Evolutionary conservation across 75 land plant genomes (phyloP).

Genomic region (Cupressus sempervirens): DNA sequence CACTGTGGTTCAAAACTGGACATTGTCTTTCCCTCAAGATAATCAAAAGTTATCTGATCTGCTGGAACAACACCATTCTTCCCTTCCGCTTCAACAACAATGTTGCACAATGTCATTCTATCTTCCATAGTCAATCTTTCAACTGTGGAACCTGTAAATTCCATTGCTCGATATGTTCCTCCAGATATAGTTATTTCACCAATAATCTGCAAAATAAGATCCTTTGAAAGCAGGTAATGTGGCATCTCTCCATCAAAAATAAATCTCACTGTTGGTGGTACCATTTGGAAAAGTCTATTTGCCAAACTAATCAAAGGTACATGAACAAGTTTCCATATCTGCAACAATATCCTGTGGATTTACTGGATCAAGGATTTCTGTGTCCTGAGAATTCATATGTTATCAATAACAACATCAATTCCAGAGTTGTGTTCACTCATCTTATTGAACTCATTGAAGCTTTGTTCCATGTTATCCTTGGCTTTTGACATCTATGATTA

Average conservation of each 20-base stretch:
- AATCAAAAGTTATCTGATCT: conserved; percentile 69
- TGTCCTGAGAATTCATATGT: no score
- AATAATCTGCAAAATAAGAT: conserved; percentile 90
- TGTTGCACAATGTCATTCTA: conserved; percentile 96
- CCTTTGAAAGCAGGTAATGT: conserved; percentile 81
- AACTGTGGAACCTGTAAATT: conserved; percentile 83
- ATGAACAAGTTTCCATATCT: no score
- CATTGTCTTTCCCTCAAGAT: conserved; percentile 76
- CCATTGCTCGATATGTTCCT: conserved; percentile 95
- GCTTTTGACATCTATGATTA: no score
- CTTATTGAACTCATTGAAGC: no score
- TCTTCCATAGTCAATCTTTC: conserved; percentile 96
- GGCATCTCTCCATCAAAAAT: conserved; percentile 99
- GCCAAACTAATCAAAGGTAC: no score
- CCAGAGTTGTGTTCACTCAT: no score
- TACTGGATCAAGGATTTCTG: no score
- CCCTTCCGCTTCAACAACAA: conserved; percentile 97
- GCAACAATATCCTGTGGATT: no score
- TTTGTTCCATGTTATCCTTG: no score
- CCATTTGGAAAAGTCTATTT: no score
- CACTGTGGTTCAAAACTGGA: conserved; percentile 54
- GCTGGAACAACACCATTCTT: conserved; percentile 92
- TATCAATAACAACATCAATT: no score
- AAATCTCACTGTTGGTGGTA: conserved; percentile 90
- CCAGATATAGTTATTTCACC: conserved; percentile 95